Conservation (phyloP, 148 eudicot genomes). For the Fallopia convolvulus region DNA sequence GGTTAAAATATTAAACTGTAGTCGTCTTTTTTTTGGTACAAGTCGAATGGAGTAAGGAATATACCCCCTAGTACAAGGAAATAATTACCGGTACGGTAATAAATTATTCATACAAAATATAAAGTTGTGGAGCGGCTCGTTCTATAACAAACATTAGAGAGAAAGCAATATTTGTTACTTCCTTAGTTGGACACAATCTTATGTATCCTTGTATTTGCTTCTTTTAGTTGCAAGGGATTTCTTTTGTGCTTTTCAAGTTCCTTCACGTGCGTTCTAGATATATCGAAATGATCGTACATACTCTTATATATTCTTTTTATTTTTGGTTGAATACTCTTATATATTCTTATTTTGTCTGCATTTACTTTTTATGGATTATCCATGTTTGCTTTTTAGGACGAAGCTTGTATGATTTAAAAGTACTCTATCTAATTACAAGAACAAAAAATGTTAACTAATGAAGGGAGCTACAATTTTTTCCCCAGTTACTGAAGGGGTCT, state of each 20-base stretch:
- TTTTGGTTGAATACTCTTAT: no score
- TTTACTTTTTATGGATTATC: no score
- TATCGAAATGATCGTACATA: background rate
- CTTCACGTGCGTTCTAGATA: conserved; percentile 3
- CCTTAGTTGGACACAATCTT: background rate
- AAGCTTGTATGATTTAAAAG: no score
- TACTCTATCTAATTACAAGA: no score
- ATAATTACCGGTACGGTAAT: background rate
- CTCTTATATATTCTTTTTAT: no score
- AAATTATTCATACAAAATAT: background rate
- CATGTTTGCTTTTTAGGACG: no score
- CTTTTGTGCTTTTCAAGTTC: background rate
- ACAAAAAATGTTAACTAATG: no score
- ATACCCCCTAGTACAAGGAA: background rate
- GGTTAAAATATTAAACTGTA: background rate
- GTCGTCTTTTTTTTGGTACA: no score
- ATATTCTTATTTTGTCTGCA: no score
- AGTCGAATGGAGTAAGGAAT: no score
- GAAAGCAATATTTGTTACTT: background rate
- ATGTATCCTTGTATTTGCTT: conserved; percentile 3
- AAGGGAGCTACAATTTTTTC: no score
- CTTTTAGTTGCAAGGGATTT: conserved; percentile 1
- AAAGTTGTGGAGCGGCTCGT: background rate
- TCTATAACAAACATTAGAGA: background rate
- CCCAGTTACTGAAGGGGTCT: no score